Conservation (phyloP, 228 moss, liverwort and hornwort genomes). For the Sphagnum fallax region DNA sequence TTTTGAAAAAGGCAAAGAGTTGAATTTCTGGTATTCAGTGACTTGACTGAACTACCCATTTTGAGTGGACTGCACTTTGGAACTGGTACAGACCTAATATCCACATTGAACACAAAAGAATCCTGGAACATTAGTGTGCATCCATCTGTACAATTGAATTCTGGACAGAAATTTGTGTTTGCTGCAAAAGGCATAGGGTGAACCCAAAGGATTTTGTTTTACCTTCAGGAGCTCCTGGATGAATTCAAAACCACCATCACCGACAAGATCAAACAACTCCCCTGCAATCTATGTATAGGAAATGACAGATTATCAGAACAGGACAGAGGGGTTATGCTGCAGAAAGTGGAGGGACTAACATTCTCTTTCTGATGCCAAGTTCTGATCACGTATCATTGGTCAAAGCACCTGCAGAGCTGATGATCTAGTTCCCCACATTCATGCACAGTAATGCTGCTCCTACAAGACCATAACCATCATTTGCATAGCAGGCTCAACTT, state of each 20-base stretch:
- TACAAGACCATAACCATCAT: too few relatives aligned
- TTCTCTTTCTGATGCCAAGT: neutral
- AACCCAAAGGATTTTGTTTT: neutral
- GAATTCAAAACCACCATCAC: conserved; percentile 92
- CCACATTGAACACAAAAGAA: too few relatives aligned
- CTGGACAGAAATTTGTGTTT: too few relatives aligned
- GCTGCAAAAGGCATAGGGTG: too few relatives aligned
- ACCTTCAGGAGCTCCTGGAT: conserved; percentile 92
- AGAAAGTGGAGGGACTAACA: neutral
- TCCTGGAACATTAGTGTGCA: too few relatives aligned
- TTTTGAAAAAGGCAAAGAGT: too few relatives aligned
- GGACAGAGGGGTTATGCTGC: neutral
- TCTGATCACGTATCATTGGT: neutral
- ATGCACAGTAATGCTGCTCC: neutral
- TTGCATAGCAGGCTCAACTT: too few relatives aligned
- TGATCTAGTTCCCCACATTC: neutral
- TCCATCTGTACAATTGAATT: too few relatives aligned
- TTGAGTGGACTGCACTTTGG: too few relatives aligned
- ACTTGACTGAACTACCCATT: too few relatives aligned
- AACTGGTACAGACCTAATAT: too few relatives aligned
- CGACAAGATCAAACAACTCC: conserved; percentile 89
- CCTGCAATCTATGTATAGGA: conserved; percentile 61
- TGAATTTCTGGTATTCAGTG: too few relatives aligned
- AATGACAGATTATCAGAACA: neutral
- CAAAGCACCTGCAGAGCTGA: neutral